A percentile compares a stretch with the other conserved stretches of the same genome.
Conservation (phyloP, 768 basidiomycete genomes). For the Naganishia randhawae region DNA sequence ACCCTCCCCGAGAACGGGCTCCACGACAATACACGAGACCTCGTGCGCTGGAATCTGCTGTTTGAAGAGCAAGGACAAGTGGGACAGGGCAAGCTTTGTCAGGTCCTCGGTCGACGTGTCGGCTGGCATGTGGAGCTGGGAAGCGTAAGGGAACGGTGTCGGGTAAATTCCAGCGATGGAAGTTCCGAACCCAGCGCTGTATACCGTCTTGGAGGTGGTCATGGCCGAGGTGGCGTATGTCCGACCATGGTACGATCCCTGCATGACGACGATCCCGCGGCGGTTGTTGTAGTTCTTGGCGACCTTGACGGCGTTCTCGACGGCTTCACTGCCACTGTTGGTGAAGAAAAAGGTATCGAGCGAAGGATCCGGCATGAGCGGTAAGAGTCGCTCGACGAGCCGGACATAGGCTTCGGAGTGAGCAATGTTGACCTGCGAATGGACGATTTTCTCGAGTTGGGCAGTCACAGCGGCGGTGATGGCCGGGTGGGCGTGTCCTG, state of each 20-base stretch:
- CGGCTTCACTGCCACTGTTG: conserved; percentile 92
- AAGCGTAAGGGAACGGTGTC: conserved; percentile 89
- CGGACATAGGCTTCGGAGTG: conserved; percentile 80
- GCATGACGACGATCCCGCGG: conserved; percentile 87
- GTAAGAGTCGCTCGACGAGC: conserved; percentile 77
- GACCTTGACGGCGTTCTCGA: conserved; percentile 76
- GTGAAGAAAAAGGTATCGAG: conserved; percentile 95
- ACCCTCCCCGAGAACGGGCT: conserved; percentile 91
- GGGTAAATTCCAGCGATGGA: conserved; percentile 84
- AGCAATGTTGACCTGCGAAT: conserved; percentile 65
- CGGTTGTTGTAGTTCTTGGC: conserved; percentile 70
- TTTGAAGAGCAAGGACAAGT: conserved; percentile 70
- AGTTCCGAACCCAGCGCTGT: conserved; percentile 71
- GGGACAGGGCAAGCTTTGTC: conserved; percentile 65
- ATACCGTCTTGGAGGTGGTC: conserved; percentile 88
- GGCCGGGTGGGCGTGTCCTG: conserved; percentile 43
- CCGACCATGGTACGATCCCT: conserved; percentile 76
- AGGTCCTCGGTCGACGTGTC: conserved; percentile 61
- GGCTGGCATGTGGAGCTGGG: conserved; percentile 64
- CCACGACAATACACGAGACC: conserved; percentile 88
- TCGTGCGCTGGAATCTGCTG: conserved; percentile 81
- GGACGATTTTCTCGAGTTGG: conserved; percentile 43
- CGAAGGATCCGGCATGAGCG: conserved; percentile 83
- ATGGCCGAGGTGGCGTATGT: conserved; percentile 90
- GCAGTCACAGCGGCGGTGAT: conserved; percentile 41